Base-by-base conservation (phyloP, 148 eudicot species). In the Fallopia convolvulus region DNA sequence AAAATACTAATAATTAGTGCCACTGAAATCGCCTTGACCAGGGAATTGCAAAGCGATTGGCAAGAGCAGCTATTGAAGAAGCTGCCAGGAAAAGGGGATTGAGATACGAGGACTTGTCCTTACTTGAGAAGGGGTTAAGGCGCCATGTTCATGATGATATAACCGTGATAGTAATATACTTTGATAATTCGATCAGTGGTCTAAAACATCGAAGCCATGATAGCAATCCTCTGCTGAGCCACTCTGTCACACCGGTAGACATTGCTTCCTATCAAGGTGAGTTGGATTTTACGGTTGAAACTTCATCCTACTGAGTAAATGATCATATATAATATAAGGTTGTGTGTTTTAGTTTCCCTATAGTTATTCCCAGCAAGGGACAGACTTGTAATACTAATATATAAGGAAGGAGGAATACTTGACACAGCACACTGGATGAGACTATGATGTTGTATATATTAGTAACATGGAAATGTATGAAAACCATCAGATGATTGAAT, bases 131-230 rank as follows among this genome's bases (percentile, higher is more conserved):
- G 21, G 83, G 80, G 0, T 73, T 80, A n/a, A n/a, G 85, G 12
- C 76, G 87, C 36, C 85, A 82, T 39, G 80, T 85, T 74, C 85
- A 85, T 17, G 88, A 85, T 26, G 85, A 85, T 77, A 81, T 85
- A 30, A 78, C 82, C 5, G 83, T 83, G 6, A 53, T 81, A 46
- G 85, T 85, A 21, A 6, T 83, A 15, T 85, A 76, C 75, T n/a
- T 85, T 55, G 80, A 77, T 36, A 39, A 77, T 13, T 36, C 75
- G 21, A 30, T 21, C 13, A 52, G 68, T 11, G 36, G 60, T 36
- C 17, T 40, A 3, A 75, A 75, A 33, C 40, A 50, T 40, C 26
- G 77, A 56, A 49, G 36, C 39, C 18, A 13, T 26, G 77, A 50
- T 49, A 52, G 32, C 20, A 75, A 46, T 53, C 47, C 60, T n/a